phyloP scores from a whole-genome alignment of 2,329 filamentous ascomycete genomes.

The Thielaviopsis ethacetica region DNA sequence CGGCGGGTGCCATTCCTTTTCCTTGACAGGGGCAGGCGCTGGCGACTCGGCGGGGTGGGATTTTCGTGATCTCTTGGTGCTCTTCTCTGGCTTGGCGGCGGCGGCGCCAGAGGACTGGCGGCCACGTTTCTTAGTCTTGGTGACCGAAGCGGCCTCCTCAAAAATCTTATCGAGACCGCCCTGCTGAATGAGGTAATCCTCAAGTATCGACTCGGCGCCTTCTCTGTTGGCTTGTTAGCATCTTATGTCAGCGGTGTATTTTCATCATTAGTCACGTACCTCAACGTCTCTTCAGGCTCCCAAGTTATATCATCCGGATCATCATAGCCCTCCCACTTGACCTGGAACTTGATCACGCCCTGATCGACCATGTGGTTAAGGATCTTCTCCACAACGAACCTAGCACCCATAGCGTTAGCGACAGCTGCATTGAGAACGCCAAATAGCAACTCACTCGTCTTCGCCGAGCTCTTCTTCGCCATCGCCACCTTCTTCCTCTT shows the following conservation, averaged over 20 bases:
- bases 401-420: conserved; percentile 19
- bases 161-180: conserved; percentile 46
- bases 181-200: conserved; percentile 44
- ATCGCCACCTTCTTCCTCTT: conserved; percentile 18
- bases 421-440: conserved; percentile 9
- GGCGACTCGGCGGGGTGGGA: conserved; percentile 33
- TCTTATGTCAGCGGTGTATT: neutral
- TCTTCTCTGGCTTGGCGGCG: conserved; percentile 17
- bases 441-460: conserved; percentile 22
- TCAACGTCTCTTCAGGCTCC: conserved; percentile 60
- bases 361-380: conserved; percentile 44
- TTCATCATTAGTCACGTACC: conserved; percentile 22
- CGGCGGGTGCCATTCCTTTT: conserved; percentile 43
- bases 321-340: conserved; percentile 71
- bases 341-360: conserved; percentile 43
- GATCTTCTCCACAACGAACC: conserved; percentile 63
- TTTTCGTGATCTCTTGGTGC: conserved; percentile 28
- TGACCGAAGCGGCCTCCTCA: conserved; percentile 31
- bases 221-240: conserved; percentile 23
- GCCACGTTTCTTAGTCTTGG: conserved; percentile 41
- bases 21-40: conserved; percentile 22
- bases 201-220: conserved; percentile 41
- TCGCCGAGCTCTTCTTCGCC: conserved; percentile 26
- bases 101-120: conserved; percentile 26
- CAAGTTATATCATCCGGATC: conserved; percentile 56